Conservation (phyloP, 1,284 basidiomycete genomes). For the Cutaneotrichosporon cavernicola region DNA sequence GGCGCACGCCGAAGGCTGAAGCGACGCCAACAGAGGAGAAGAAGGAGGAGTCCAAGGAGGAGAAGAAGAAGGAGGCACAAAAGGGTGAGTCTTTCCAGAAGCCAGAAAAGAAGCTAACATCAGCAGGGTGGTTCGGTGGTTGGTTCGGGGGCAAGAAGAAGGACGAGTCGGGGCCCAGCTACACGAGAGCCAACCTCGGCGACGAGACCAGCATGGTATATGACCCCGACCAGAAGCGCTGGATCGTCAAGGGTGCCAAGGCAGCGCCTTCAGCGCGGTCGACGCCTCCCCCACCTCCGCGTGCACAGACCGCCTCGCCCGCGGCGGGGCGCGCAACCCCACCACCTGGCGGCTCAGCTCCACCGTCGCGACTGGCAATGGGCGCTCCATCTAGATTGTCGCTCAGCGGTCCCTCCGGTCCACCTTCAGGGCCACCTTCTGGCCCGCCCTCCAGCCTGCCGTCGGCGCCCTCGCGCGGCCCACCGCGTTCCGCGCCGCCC, state of each 20-base stretch:
- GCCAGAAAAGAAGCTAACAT: conserved; percentile 1
- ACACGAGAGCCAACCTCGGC: conserved; percentile 77
- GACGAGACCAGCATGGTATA: conserved; percentile 90
- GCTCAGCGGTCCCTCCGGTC: neutral
- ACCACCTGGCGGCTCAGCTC: neutral
- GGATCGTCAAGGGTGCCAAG: conserved; percentile 90
- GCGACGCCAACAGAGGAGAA: conserved; percentile 36
- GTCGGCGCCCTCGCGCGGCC: conserved; percentile 15
- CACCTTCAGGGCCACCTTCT: conserved; percentile 22
- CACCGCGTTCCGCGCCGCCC: conserved; percentile 47
- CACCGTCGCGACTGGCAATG: conserved; percentile 1
- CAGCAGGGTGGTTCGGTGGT: conserved; percentile 59
- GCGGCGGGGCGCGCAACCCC: conserved; percentile 34
- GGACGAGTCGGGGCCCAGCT: conserved; percentile 46
- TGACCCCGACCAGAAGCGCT: conserved; percentile 89
- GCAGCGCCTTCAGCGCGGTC: conserved; percentile 57
- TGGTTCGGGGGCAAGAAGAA: conserved; percentile 64
- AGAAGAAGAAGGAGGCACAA: conserved; percentile 12
- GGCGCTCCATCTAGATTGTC: neutral
- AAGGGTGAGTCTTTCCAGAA: conserved; percentile 7
- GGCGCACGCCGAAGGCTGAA: conserved; percentile 46
- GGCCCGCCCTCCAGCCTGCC: neutral
- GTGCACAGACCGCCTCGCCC: conserved; percentile 79
- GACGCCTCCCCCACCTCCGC: conserved; percentile 60
- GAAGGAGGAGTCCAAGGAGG: conserved; percentile 13